These are phyloP conservation scores for Hypoxylon cercidicola DNA, from an alignment of 495 filamentous ascomycete species.

Conservation along the genomic window DNA sequence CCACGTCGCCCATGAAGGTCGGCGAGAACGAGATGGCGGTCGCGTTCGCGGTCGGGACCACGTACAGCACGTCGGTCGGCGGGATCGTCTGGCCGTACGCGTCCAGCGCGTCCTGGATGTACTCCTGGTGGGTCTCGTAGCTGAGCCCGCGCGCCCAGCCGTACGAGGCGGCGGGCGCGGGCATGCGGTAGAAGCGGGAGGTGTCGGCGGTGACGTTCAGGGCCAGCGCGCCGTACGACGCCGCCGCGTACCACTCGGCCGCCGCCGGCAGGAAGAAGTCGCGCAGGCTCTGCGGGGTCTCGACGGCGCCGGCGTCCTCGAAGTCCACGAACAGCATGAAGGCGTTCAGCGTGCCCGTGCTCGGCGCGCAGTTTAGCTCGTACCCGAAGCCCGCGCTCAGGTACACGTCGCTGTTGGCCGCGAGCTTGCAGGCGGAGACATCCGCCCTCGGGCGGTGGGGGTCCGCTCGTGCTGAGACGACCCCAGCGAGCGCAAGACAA, in stretches of 20 bases:
- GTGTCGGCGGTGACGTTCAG: slow-evolving; percentile 44
- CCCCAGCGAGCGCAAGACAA: neutral
- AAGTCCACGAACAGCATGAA: slow-evolving; percentile 53
- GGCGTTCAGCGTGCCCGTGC: slow-evolving; percentile 42
- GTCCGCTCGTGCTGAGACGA: neutral
- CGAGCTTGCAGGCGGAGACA: slow-evolving; percentile 40
- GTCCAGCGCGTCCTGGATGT: slow-evolving; percentile 46
- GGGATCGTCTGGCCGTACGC: slow-evolving; percentile 38
- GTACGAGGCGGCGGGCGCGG: slow-evolving; percentile 32
- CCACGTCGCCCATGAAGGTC: slow-evolving; percentile 45
- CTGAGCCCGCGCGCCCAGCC: slow-evolving; percentile 43
- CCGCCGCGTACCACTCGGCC: slow-evolving; percentile 44
- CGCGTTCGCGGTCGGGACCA: slow-evolving; percentile 44
- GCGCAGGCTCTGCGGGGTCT: slow-evolving; percentile 39
- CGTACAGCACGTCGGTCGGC: slow-evolving; percentile 43
- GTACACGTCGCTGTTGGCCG: slow-evolving; percentile 31
- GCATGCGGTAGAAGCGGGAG: slow-evolving; percentile 48
- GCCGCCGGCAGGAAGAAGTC: slow-evolving; percentile 46
- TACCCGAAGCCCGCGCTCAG: slow-evolving; percentile 45
- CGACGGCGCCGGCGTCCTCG: slow-evolving; percentile 32
- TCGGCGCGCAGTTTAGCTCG: slow-evolving; percentile 46
- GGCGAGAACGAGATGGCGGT: slow-evolving; percentile 41
- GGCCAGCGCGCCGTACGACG: slow-evolving; percentile 43
- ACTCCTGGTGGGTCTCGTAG: slow-evolving; percentile 35
- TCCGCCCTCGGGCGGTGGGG: slow-evolving; percentile 22